These are phyloP conservation scores for Kodamaea arcana DNA, from an alignment of 1,139 yeast species.

Conservation along the genomic window DNA sequence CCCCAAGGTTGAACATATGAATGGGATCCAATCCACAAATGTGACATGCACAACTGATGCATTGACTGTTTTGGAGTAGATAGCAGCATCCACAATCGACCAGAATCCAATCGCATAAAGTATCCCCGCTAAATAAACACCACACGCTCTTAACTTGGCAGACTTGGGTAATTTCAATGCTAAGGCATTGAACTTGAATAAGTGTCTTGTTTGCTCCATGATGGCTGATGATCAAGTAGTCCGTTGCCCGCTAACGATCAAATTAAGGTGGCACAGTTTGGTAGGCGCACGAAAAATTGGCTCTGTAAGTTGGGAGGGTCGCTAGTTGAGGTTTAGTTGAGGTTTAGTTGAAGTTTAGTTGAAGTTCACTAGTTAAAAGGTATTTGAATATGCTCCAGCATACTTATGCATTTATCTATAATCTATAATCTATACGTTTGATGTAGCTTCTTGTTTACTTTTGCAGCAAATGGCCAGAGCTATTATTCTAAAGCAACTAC, in stretches of 20 bases:
- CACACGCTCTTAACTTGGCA: conserved; percentile 64
- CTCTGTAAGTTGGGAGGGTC: too few species aligned
- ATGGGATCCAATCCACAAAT: conserved; percentile 93
- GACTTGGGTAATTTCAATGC: conserved; percentile 62
- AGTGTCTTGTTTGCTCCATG: conserved; percentile 34
- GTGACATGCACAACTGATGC: conserved; percentile 85
- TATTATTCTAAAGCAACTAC: too few species aligned
- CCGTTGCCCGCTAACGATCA: too few species aligned
- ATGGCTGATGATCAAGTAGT: neutral
- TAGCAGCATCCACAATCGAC: conserved; percentile 83
- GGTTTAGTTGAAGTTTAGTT: too few species aligned
- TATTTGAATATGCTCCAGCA: too few species aligned
- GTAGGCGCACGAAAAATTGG: neutral
- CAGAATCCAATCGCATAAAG: conserved; percentile 86
- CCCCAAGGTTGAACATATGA: conserved; percentile 81
- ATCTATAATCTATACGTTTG: too few species aligned
- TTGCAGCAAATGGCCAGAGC: too few species aligned
- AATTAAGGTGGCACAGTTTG: too few species aligned
- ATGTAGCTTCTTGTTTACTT: too few species aligned
- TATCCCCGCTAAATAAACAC: conserved; percentile 74
- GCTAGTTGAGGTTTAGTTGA: too few species aligned
- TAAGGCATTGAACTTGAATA: conserved; percentile 49
- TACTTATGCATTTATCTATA: too few species aligned
- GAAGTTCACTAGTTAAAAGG: too few species aligned
- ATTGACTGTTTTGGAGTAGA: conserved; percentile 79